phyloP scores from a whole-genome alignment of 805 yeast species.

The Saccharomycopsis fodiens region DNA sequence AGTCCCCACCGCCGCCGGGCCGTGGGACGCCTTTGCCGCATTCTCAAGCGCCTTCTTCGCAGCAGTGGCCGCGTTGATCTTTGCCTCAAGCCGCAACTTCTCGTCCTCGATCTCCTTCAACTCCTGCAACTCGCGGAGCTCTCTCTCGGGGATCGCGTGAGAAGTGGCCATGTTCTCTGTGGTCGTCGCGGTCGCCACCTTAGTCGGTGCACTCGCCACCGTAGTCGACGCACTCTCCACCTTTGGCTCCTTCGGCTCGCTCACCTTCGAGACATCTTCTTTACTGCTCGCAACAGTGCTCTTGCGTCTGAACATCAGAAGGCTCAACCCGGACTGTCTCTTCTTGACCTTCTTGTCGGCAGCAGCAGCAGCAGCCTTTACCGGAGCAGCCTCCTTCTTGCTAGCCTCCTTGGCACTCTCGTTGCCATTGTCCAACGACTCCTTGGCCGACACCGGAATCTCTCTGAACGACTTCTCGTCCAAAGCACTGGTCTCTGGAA shows the following conservation, averaged over 20 bases:
- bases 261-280: neutral
- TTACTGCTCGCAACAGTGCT: neutral
- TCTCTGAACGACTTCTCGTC: no score
- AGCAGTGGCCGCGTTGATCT: neutral
- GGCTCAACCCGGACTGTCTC: slow-evolving; percentile 2
- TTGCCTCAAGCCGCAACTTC: slow-evolving; percentile 1
- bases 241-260: no score
- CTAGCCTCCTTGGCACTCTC: no score
- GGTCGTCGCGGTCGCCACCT: neutral
- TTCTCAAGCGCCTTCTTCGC: neutral
- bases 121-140: no score
- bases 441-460: no score
- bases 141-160: no score
- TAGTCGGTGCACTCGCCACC: neutral
- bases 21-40: neutral
- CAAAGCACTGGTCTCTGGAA: no score
- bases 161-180: neutral
- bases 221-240: no score
- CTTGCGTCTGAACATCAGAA: slow-evolving; percentile 3
- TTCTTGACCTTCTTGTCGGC: neutral
- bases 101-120: neutral
- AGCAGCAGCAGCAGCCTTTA: neutral
- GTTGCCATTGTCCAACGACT: no score
- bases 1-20: no score
- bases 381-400: neutral